Conservation (phyloP, 2,329 filamentous ascomycete species). For the Cyphellophora europaea region DNA sequence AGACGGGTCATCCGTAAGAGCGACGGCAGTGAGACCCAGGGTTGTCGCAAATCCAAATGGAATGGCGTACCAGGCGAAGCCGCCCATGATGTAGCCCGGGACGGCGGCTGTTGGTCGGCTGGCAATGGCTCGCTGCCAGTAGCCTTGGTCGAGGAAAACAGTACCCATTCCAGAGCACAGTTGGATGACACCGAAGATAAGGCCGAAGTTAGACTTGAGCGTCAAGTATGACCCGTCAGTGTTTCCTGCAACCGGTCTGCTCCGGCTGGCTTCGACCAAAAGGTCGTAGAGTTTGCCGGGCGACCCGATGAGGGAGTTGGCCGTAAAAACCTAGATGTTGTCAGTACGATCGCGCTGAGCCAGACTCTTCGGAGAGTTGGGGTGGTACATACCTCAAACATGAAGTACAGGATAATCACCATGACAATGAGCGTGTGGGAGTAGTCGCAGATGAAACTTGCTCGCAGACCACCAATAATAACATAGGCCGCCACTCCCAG, state of each 20-base stretch:
- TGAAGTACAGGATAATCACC: conserved; percentile 75
- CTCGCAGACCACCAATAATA: conserved; percentile 40
- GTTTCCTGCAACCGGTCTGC: conserved; percentile 71
- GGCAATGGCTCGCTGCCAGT: conserved; percentile 55
- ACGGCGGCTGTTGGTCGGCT: conserved; percentile 26
- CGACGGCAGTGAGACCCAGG: conserved; percentile 35
- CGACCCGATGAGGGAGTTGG: conserved; percentile 62
- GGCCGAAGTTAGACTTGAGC: conserved; percentile 70
- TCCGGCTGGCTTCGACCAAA: conserved; percentile 55
- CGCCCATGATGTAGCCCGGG: conserved; percentile 28
- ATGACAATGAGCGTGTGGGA: conserved; percentile 57
- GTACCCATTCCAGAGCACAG: conserved; percentile 70
- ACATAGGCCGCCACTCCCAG: conserved; percentile 74
- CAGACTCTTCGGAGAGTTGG: conserved; percentile 59
- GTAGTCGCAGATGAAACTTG: conserved; percentile 77
- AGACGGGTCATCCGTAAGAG: conserved; percentile 28
- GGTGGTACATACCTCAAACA: not conserved
- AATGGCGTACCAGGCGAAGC: conserved; percentile 39
- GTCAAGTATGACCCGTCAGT: conserved; percentile 75
- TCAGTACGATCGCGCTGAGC: conserved; percentile 65
- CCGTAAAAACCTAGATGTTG: conserved; percentile 71
- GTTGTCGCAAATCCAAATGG: conserved; percentile 38
- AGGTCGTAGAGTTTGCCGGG: conserved; percentile 63
- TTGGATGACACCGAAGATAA: conserved; percentile 84
- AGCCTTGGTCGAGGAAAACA: conserved; percentile 70